Conservation (phyloP, 768 basidiomycete genomes). For the Pleurotus pulmonarius region DNA sequence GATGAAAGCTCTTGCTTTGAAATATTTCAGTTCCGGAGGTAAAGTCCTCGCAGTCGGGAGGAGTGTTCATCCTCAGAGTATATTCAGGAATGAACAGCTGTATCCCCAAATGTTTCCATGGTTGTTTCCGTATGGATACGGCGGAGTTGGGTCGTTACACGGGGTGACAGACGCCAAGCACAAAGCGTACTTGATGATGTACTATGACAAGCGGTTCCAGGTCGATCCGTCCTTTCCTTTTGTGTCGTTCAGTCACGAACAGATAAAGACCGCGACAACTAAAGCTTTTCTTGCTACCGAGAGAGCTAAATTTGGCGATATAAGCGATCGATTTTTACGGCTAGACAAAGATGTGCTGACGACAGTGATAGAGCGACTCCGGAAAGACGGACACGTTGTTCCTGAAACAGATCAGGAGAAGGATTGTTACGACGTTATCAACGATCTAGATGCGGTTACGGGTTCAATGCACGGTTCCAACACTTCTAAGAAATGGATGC, state of each 20-base stretch:
- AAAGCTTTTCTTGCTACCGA: background rate
- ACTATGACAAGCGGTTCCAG: background rate
- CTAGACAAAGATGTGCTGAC: background rate
- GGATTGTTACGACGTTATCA: constrained; percentile 17
- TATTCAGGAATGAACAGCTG: background rate
- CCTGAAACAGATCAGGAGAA: constrained; percentile 13
- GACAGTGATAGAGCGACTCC: background rate
- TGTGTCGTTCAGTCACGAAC: background rate
- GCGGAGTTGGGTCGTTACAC: constrained; percentile 19
- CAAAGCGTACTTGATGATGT: background rate
- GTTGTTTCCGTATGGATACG: constrained; percentile 34
- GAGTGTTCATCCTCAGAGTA: constrained; percentile 13
- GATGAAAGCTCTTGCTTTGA: constrained; percentile 5
- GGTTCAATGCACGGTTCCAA: constrained; percentile 20
- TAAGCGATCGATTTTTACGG: background rate
- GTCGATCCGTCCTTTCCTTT: background rate
- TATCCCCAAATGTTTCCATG: too few species aligned
- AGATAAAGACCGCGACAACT: background rate
- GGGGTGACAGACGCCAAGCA: background rate
- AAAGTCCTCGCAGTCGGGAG: constrained; percentile 19
- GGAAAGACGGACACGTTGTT: background rate
- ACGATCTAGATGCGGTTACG: constrained; percentile 23
- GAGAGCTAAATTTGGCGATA: background rate
- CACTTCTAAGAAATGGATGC: constrained; percentile 4
- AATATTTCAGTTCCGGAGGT: background rate